Evolutionary conservation across 441 rosid genomes (phyloP).

Genomic region (Raphanus hybrid): DNA sequence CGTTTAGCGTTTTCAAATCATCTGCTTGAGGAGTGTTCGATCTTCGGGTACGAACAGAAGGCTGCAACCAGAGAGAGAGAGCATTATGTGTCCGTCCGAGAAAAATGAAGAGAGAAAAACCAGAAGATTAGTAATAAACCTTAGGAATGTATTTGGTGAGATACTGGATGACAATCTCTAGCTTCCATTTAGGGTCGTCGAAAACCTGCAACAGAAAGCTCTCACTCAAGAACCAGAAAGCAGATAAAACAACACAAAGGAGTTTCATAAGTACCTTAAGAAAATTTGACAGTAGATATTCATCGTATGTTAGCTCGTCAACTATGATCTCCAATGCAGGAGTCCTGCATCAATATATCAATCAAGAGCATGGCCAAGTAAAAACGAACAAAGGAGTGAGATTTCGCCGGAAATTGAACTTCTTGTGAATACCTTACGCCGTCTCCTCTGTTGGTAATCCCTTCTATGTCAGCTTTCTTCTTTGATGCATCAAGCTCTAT

Average conservation of each 20-base stretch:
- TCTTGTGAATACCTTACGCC: constrained; percentile 62
- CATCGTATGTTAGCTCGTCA: constrained; percentile 65
- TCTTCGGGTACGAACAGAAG: constrained; percentile 73
- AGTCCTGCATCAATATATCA: constrained; percentile 59
- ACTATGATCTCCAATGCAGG: constrained; percentile 75
- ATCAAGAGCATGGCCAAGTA: constrained; percentile 19
- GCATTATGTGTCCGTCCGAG: not conserved
- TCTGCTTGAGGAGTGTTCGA: constrained; percentile 50
- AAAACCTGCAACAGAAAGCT: constrained; percentile 58
- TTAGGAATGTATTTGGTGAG: constrained; percentile 66
- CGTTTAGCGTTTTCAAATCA: constrained; percentile 48
- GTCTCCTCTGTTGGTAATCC: constrained; percentile 70
- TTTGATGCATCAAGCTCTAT: constrained; percentile 79
- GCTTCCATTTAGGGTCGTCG: constrained; percentile 80
- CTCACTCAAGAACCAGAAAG: constrained; percentile 22
- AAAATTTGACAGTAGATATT: constrained; percentile 44
- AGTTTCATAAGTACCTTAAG: constrained; percentile 50
- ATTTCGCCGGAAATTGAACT: not conserved
- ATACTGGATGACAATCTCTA: constrained; percentile 71
- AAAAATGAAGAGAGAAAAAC: not conserved
- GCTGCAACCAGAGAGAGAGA: constrained; percentile 45
- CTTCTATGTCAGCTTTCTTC: constrained; percentile 66
- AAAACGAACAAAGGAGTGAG: constrained; percentile 3
- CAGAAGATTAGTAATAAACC: constrained; percentile 44
- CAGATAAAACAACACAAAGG: not conserved